Conservation (phyloP, 2,329 filamentous ascomycete genomes). For the Trichoderma aggressivum region DNA sequence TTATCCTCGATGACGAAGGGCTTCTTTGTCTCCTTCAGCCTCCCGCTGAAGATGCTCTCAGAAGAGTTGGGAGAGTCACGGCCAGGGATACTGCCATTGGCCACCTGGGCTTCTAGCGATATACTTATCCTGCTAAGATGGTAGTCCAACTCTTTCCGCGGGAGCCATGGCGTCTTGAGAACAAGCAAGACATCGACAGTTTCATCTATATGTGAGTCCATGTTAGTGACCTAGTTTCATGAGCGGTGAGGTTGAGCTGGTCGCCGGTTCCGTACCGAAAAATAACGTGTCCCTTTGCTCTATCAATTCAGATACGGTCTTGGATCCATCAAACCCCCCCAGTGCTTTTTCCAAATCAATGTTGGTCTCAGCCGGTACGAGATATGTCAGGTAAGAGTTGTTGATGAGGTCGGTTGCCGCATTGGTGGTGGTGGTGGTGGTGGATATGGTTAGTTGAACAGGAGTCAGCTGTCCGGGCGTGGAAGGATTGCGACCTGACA, state of each 20-base stretch:
- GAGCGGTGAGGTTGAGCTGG: neutral
- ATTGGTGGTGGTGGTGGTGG: constrained; percentile 25
- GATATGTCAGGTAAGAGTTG: constrained; percentile 56
- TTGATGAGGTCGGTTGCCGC: constrained; percentile 47
- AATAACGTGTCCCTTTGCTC: constrained; percentile 63
- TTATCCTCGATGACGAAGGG: constrained; percentile 50
- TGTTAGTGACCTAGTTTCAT: constrained; percentile 20
- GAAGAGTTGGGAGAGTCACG: constrained; percentile 45
- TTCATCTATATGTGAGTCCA: constrained; percentile 59
- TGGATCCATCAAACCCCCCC: constrained; percentile 40
- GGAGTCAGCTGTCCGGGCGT: constrained; percentile 25
- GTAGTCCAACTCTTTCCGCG: constrained; percentile 54
- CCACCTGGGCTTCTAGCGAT: constrained; percentile 63
- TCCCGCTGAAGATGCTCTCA: constrained; percentile 59
- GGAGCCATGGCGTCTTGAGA: constrained; percentile 60
- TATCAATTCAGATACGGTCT: constrained; percentile 54
- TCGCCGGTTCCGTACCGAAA: constrained; percentile 58
- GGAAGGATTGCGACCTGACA: constrained; percentile 25
- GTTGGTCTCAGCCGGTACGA: constrained; percentile 56
- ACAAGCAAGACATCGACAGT: constrained; percentile 66
- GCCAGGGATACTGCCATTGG: constrained; percentile 52
- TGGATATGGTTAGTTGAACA: constrained; percentile 22
- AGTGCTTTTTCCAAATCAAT: constrained; percentile 53
- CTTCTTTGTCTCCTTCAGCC: constrained; percentile 47
- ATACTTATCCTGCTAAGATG: constrained; percentile 63